Conservation (phyloP, 2,329 filamentous ascomycete genomes). For the Hypoxylon sp. region DNA sequence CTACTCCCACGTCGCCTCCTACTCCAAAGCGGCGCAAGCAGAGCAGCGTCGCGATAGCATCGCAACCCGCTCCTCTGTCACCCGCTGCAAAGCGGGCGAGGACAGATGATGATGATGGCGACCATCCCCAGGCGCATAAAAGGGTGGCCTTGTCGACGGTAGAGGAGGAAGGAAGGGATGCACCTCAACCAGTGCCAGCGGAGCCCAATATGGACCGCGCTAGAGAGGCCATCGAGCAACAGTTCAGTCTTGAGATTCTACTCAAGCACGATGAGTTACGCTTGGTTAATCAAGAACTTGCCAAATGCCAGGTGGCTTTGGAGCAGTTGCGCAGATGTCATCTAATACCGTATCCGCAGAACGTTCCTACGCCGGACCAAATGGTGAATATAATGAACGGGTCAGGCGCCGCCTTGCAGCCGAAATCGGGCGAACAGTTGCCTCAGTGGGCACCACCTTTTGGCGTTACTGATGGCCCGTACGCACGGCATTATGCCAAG, state of each 20-base stretch:
- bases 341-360: slow-evolving; percentile 88
- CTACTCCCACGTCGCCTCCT: slow-evolving; percentile 48
- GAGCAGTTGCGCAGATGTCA: slow-evolving; percentile 95
- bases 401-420: slow-evolving; percentile 77
- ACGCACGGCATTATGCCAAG: slow-evolving; percentile 93
- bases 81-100: slow-evolving; percentile 62
- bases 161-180: slow-evolving; percentile 38
- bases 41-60: slow-evolving; percentile 55
- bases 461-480: slow-evolving; percentile 92
- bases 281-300: slow-evolving; percentile 94
- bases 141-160: slow-evolving; percentile 48
- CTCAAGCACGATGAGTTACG: slow-evolving; percentile 95
- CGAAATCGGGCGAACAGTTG: slow-evolving; percentile 72
- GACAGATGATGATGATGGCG: slow-evolving; percentile 53
- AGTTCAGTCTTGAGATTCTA: slow-evolving; percentile 92
- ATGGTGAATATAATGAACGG: slow-evolving; percentile 81
- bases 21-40: slow-evolving; percentile 53
- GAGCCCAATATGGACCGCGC: slow-evolving; percentile 65
- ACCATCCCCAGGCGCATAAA: slow-evolving; percentile 53
- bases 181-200: slow-evolving; percentile 28
- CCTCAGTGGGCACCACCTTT: slow-evolving; percentile 88
- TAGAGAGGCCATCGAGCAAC: slow-evolving; percentile 82
- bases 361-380: slow-evolving; percentile 74
- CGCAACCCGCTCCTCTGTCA: slow-evolving; percentile 47
- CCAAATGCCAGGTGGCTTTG: slow-evolving; percentile 92